phyloP scores from a whole-genome alignment of 1,284 basidiomycete species.

The Puccinia triticina region DNA sequence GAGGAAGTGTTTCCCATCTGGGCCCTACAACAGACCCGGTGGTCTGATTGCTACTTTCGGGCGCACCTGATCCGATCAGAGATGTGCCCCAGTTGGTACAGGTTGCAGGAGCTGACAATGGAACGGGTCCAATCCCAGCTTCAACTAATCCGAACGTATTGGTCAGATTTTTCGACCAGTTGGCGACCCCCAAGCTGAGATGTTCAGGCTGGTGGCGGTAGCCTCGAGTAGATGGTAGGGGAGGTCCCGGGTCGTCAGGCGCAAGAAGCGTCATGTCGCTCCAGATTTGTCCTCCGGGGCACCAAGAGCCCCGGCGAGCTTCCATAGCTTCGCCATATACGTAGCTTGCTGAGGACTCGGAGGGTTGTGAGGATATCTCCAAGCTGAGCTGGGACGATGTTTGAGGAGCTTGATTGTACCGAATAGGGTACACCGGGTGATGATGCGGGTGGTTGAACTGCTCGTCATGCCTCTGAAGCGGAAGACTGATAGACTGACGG shows the following conservation, averaged over 20 bases:
- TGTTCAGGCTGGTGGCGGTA: not conserved
- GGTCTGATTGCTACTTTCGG: not conserved
- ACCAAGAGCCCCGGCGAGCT: constrained; percentile 31
- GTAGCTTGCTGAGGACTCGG: not conserved
- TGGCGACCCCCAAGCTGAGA: not conserved
- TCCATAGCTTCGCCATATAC: not conserved
- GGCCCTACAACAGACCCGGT: not conserved
- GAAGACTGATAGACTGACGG: constrained; percentile 39
- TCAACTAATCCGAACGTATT: constrained; percentile 33
- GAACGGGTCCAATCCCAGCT: constrained; percentile 10
- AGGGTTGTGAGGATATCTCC: not conserved
- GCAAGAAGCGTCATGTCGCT: not conserved
- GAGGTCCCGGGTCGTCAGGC: not conserved
- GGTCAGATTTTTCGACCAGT: constrained; percentile 17
- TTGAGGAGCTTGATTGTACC: not conserved
- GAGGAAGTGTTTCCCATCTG: constrained; percentile 11
- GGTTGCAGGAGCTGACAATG: constrained; percentile 28
- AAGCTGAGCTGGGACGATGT: not conserved
- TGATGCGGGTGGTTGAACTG: not conserved
- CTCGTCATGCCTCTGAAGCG: constrained; percentile 4
- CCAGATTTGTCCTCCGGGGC: constrained; percentile 6
- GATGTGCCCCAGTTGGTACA: constrained; percentile 19
- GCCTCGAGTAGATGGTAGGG: not conserved
- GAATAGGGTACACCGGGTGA: not conserved
- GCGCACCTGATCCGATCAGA: not conserved